Percentiles rank a stretch among this genome's conserved stretches.
Evolutionary conservation across 306 rosid species (phyloP).

Genomic region (Albizia julibrissin): DNA sequence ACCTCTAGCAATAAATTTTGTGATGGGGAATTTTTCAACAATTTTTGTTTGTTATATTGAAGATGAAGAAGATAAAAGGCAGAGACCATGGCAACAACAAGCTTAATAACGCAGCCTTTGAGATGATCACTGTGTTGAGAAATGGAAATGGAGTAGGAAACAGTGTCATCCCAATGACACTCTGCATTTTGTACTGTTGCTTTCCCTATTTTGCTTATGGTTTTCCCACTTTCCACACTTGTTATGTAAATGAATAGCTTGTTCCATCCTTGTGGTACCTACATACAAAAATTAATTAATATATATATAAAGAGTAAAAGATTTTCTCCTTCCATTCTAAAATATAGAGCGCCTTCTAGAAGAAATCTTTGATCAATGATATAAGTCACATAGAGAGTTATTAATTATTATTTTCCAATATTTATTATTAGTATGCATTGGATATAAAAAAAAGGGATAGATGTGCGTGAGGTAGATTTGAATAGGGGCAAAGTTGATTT

Average conservation of each 20-base stretch:
- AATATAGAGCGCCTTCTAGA: no score
- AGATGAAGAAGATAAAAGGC: slow-evolving; percentile 11
- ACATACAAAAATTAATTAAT: no score
- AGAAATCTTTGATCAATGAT: no score
- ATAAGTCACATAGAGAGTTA: no score
- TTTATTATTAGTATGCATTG: no score
- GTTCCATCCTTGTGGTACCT: slow-evolving; percentile 47
- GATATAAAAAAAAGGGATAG: no score
- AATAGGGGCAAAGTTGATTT: no score
- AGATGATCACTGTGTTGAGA: slow-evolving; percentile 26
- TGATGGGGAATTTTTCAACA: no score
- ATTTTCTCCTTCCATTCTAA: background rate
- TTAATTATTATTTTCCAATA: no score
- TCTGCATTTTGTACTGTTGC: slow-evolving; percentile 40
- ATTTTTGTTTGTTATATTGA: background rate
- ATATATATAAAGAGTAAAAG: background rate
- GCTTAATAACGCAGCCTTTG: slow-evolving; percentile 34
- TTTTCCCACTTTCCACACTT: slow-evolving; percentile 36
- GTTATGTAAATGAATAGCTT: slow-evolving; percentile 37
- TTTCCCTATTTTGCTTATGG: slow-evolving; percentile 35
- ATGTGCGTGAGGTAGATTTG: no score
- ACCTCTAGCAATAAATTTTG: no score
- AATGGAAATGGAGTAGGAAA: slow-evolving; percentile 34
- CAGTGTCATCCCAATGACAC: slow-evolving; percentile 40
- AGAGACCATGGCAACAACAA: slow-evolving; percentile 44